Base-by-base conservation (phyloP, 805 yeast genomes). In the Pichia rugopelliculosa region DNA sequence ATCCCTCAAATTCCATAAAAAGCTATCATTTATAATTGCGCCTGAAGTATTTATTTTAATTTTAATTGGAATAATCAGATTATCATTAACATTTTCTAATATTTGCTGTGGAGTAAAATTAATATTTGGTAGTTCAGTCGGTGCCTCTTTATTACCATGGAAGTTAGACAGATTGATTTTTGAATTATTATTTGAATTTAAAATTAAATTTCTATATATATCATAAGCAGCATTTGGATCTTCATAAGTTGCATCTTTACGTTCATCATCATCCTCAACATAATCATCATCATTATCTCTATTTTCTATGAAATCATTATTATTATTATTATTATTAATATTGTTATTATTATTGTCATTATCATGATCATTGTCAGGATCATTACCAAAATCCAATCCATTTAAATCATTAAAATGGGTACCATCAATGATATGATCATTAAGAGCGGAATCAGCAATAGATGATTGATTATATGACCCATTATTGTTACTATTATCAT, bases 1-100 rank as follows among this genome's bases (percentile, higher is more conserved):
- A 55, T 84, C 90, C 56, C 79, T 74, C 27, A 80, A 53, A 57
- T 85, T 84, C 93, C 93, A 85, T 74, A 85, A 68, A 56, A 85
- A 77, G 49, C 78, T 75, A 58, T 85, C 95, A 17, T 76, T 76
- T 21, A 86, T 70, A 33, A 64, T 57, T 3, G 73, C 72, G 25
- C 75, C 74, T 45, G 77, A 79, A 51, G 75, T 71, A 50, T 84
- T 91, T 37, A 85, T 61, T 45, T 74, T 73, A 41, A 86, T 61
- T 46, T 82, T 74, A 22, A 85, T 75, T 0, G 95, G 95, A n/a
- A 86, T 74, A 39, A 84, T 65, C 9, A 69, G 55, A 24, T 76
- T 79, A 3, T 67, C 62, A 20, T 57, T 49, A 3, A 72, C 59
- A 37, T 68, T 70, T 17, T 60, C 58, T 25, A 66, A 10, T 22